Base-by-base conservation (phyloP, 768 basidiomycete species). In the Podaxis pistillaris region DNA sequence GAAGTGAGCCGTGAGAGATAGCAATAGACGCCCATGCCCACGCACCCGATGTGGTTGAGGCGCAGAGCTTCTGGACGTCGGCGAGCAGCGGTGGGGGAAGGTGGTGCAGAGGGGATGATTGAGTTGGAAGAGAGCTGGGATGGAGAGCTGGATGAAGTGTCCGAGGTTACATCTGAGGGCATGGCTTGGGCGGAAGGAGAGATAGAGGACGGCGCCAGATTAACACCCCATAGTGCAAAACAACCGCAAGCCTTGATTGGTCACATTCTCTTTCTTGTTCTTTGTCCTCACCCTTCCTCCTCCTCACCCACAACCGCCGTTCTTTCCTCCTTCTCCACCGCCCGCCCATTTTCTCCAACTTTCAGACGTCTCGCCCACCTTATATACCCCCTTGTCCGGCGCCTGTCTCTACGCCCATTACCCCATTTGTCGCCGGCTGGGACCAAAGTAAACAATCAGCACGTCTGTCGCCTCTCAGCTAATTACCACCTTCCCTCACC, bases 41-140 rank as follows among this genome's bases (percentile, higher is more conserved):
- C 65, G 41, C 40, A 74, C 75, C 77, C 75, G 40, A 74, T 56
- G 37, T 71, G 66, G 61, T 70, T 68, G 17, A 71, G 60, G 26
- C 79, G 78, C 0, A 79, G 62, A 4, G 78, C 69, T 13, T 72
- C 69, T 8, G 81, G 80, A 7, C 68, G 74, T 13, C 68, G 73
- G 7, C 76, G 72, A 36, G 26, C 50, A 68, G 76, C 41, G 67
- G 68, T 7, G 69, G 72, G 49, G 38, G 69, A 61, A 28, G 61
- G 46, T 47, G 67, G 15, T 30, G 65, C n/a, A 44, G 69, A 38
- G 28, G 51, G 26, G 41, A 62, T 44, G 19, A 53, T 51, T 51
- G 53, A 61, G 5, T 17, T 11, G 3, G 58, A 12, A 11, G 49
- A 51, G 13, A 36, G 49, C 15, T 58, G 57, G 38, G 62, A 54